Conservation (phyloP, 2,329 filamentous ascomycete species). For the Zymoseptoria brevis region DNA sequence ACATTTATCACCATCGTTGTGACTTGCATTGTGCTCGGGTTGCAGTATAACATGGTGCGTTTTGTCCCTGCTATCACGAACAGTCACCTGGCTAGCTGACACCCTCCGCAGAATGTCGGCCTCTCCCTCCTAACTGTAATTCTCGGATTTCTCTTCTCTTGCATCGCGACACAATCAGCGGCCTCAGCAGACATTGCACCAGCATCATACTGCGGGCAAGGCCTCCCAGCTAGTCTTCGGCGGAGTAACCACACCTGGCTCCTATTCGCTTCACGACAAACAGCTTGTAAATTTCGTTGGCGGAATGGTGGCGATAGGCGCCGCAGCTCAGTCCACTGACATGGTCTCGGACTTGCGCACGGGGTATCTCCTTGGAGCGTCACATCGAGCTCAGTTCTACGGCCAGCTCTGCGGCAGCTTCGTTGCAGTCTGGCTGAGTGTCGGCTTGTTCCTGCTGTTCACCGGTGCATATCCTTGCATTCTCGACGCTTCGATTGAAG, state of each 20-base stretch:
- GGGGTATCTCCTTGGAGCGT: constrained; percentile 56
- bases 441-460: constrained; percentile 23
- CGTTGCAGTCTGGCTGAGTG: constrained; percentile 55
- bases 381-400: constrained; percentile 56
- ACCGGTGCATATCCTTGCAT: no score
- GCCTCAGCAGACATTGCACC: constrained; percentile 46
- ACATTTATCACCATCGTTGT: constrained; percentile 40
- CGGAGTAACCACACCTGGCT: constrained; percentile 48
- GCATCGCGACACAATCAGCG: constrained; percentile 47
- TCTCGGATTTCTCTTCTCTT: constrained; percentile 24
- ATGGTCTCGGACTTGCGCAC: constrained; percentile 58
- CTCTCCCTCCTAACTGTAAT: no score
- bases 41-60: no score
- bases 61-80: no score
- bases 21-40: constrained; percentile 2
- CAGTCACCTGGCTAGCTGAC: no score
- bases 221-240: constrained; percentile 59
- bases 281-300: constrained; percentile 58
- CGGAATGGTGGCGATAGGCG: constrained; percentile 35
- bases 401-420: constrained; percentile 55
- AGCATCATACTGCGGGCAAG: constrained; percentile 54
- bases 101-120: no score
- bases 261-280: constrained; percentile 42
- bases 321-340: constrained; percentile 32
- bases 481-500: no score